A percentile compares a stretch with the other conserved stretches of the same genome.
These are phyloP conservation scores for Stemphylium vesicarium DNA, from an alignment of 2,329 filamentous ascomycete species.

Conservation along the genomic window DNA sequence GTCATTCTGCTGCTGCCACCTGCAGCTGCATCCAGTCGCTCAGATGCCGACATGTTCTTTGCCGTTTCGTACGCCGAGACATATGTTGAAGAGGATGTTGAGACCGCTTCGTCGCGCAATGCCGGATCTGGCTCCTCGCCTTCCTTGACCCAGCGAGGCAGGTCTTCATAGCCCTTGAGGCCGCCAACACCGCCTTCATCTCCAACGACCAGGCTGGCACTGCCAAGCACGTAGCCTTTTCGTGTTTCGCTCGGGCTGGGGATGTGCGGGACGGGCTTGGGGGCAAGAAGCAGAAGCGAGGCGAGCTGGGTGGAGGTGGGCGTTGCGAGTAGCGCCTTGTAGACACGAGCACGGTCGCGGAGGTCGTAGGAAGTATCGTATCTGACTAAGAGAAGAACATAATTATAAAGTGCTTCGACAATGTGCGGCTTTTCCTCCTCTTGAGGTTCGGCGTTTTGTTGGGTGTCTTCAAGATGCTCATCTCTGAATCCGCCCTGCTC, in stretches of 20 bases:
- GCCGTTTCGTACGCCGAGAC: constrained; percentile 38
- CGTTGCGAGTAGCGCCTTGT: constrained; percentile 80
- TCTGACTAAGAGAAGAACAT: constrained; percentile 81
- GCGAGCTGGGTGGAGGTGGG: constrained; percentile 81
- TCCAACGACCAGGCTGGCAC: constrained; percentile 82
- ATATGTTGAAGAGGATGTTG: constrained; percentile 40
- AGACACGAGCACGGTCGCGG: constrained; percentile 87
- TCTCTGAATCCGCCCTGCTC: constrained; percentile 47
- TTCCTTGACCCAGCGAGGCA: constrained; percentile 84
- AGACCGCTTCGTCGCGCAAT: constrained; percentile 65
- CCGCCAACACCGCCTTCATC: constrained; percentile 72
- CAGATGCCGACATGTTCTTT: constrained; percentile 63
- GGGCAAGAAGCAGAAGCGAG: constrained; percentile 86
- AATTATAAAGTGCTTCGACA: constrained; percentile 80
- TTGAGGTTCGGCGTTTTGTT: constrained; percentile 21
- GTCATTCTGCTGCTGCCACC: constrained; percentile 43
- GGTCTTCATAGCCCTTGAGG: constrained; percentile 77
- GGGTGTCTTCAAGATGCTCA: constrained; percentile 25
- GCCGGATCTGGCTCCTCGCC: constrained; percentile 80
- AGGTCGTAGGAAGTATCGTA: constrained; percentile 97
- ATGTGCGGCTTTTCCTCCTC: constrained; percentile 63
- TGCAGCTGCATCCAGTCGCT: constrained; percentile 67
- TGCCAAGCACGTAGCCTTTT: constrained; percentile 79
- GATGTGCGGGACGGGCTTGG: constrained; percentile 90
- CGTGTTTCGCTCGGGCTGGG: constrained; percentile 87